Percentiles rank a stretch among this genome's conserved stretches.
Evolutionary conservation across 805 yeast genomes (phyloP).

Genomic region (Yarrowia sp.): DNA sequence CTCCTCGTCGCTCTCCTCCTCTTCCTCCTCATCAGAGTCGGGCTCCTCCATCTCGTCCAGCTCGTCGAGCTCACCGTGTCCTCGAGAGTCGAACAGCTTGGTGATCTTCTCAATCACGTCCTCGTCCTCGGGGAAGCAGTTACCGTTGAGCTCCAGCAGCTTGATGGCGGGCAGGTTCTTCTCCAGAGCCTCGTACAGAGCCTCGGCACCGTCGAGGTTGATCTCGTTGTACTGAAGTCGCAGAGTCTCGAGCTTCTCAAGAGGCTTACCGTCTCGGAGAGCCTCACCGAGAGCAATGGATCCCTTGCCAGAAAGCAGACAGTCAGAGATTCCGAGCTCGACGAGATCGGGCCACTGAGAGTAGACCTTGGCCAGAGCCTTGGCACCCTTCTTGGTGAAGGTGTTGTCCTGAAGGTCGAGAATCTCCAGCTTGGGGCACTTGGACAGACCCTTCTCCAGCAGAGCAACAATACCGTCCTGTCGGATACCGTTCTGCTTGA

Average conservation of each 20-base stretch:
- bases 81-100: slow-evolving; percentile 71
- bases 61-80: slow-evolving; percentile 86
- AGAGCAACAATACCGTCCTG: slow-evolving; percentile 86
- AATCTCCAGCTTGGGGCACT: slow-evolving; percentile 64
- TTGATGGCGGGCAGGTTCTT: slow-evolving; percentile 66
- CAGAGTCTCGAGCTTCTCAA: slow-evolving; percentile 61
- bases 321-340: slow-evolving; percentile 88
- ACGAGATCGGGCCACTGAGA: slow-evolving; percentile 67
- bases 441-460: slow-evolving; percentile 71
- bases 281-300: slow-evolving; percentile 60
- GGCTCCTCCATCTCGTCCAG: slow-evolving; percentile 92
- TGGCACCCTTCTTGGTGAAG: slow-evolving; percentile 72
- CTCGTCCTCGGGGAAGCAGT: slow-evolving; percentile 88
- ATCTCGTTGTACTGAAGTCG: slow-evolving; percentile 90
- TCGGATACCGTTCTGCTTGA: slow-evolving; percentile 97
- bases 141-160: slow-evolving; percentile 87
- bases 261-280: slow-evolving; percentile 47
- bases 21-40: slow-evolving; percentile 72
- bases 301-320: slow-evolving; percentile 82
- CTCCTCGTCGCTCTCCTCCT: slow-evolving; percentile 62
- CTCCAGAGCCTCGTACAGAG: slow-evolving; percentile 63
- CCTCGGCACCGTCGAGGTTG: slow-evolving; percentile 65
- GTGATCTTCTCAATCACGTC: slow-evolving; percentile 67
- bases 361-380: slow-evolving; percentile 67
- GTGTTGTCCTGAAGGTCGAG: slow-evolving; percentile 96